Conservation (phyloP, 108 stramenopile genomes). For the Fragilaria radians region DNA sequence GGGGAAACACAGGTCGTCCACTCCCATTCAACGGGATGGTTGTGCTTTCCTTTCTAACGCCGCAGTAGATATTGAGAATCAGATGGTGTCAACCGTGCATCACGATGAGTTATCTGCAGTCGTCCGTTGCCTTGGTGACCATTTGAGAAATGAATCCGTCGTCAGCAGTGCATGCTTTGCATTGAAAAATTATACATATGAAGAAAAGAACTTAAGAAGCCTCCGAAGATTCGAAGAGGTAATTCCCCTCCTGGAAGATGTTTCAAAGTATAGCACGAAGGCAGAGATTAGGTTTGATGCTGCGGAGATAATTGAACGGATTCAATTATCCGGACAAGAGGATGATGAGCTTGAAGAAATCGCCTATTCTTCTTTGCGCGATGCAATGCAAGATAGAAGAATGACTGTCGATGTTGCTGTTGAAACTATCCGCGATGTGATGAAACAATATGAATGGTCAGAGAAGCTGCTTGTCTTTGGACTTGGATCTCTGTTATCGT, state of each 20-base stretch:
- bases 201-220: slow-evolving; percentile 27
- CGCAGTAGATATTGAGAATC: slow-evolving; percentile 24
- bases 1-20: slow-evolving; percentile 11
- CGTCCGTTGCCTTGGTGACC: slow-evolving; percentile 14
- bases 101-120: slow-evolving; percentile 14
- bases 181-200: slow-evolving; percentile 33
- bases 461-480: background rate
- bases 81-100: slow-evolving; percentile 19
- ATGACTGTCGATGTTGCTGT: background rate
- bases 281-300: background rate
- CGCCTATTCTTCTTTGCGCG: background rate
- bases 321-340: background rate
- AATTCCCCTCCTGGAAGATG: slow-evolving; percentile 10
- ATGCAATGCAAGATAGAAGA: background rate
- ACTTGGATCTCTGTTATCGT: background rate
- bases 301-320: background rate
- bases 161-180: slow-evolving; percentile 31
- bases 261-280: slow-evolving; percentile 1
- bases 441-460: background rate
- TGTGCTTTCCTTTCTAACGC: slow-evolving; percentile 31
- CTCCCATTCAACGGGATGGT: slow-evolving; percentile 28
- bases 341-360: slow-evolving; percentile 1
- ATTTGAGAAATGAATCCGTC: slow-evolving; percentile 15
- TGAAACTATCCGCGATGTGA: background rate
- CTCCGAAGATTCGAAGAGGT: slow-evolving; percentile 14